Evolutionary conservation across 78 protist genomes (phyloP).

Genomic region (Protostelium mycophagum): DNA sequence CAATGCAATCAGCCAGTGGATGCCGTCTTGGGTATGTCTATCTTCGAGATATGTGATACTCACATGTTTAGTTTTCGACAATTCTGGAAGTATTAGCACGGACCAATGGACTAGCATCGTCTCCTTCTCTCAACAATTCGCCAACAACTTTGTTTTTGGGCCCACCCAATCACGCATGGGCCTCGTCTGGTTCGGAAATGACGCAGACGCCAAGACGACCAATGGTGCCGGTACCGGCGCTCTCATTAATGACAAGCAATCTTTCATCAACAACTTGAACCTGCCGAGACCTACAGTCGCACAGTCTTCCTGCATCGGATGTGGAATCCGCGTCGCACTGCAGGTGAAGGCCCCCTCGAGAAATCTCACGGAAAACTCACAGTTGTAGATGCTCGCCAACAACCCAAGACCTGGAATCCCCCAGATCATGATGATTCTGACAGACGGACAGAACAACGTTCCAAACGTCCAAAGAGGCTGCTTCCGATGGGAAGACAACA

Average conservation of each 20-base stretch:
- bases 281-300: not conserved
- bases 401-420: not conserved
- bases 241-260: not conserved
- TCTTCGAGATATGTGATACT: not conserved
- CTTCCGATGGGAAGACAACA: not conserved
- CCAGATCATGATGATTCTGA: not conserved
- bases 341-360: not conserved
- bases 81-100: not conserved
- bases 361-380: not conserved
- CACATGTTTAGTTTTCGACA: not conserved
- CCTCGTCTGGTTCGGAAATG: not conserved
- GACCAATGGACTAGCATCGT: not conserved
- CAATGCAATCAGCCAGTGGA: not conserved
- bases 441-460: not conserved
- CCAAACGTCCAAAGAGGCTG: not conserved
- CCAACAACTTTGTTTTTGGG: not conserved
- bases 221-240: not conserved
- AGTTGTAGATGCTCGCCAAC: not conserved
- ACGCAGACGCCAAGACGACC: not conserved
- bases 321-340: not conserved
- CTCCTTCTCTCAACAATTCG: not conserved
- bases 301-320: not conserved
- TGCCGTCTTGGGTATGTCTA: not conserved
- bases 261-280: not conserved
- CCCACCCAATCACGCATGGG: not conserved